Base-by-base conservation (phyloP, 257 asterid species). In the Sherardia arvensis region DNA sequence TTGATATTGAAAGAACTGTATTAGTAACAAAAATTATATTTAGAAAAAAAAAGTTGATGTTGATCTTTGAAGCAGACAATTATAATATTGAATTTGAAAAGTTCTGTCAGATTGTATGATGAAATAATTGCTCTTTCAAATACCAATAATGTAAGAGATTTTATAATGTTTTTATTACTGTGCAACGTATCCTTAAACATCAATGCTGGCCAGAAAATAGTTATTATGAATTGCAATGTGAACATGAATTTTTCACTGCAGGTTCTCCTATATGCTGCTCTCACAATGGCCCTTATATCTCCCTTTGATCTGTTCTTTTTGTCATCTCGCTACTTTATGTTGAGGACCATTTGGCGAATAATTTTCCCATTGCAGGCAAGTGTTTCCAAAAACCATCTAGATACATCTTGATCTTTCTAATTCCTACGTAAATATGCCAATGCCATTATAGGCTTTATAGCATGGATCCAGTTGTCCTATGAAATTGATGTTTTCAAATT, bases 291-390 rank as follows among this genome's bases (percentile, higher is more conserved):
- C 60, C 83, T 93, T 74, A 74, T 93, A 66, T 93, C 84, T 78
- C 99, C 99, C 65, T 93, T 93, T 68, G 97, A 90, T 79, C 84
- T 93, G 66, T 93, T 93, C 80, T 75, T 80, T 78, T 81, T 93
- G 67, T 81, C 99, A 66, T 81, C 97, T 60, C 99, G 99, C 73
- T 93, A 71, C 83, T 90, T 90, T 80, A 76, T 87, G 68, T 66
- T 90, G 81, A 87, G 96, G 85, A 86, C 96, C 68, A 66, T 83
- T 59, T 93, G 96, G 96, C 82, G 94, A 71, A 87, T 93, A 61
- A 75, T 83, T 56, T 79, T 90, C 65, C 99, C 99, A 3, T 68
- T 93, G 65, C 97, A 93, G 96, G 99, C 78, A 84, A 85, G 96
- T 78, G 76, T 64, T 25, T 59, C 30, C 56, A 29, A 56, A 15